Conservation (phyloP, 768 basidiomycete genomes). For the Rhizopogon vinicolor region DNA sequence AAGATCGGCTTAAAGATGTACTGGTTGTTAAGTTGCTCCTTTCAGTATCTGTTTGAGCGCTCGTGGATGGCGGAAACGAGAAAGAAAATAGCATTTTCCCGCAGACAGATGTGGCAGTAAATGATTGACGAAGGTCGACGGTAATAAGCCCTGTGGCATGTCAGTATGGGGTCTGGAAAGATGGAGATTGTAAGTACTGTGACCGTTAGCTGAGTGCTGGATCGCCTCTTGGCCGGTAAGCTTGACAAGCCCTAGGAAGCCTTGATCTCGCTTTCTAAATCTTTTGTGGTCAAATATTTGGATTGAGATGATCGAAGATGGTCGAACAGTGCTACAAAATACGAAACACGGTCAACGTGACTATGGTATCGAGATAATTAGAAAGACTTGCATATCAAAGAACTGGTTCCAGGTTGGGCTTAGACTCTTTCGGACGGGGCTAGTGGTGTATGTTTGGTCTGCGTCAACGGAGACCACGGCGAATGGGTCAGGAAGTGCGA, state of each 20-base stretch:
- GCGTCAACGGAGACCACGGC: constrained; percentile 85
- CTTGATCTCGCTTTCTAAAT: constrained; percentile 86
- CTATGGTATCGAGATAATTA: constrained; percentile 8
- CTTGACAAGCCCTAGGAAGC: constrained; percentile 57
- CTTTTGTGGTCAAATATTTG: constrained; percentile 91
- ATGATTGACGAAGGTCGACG: constrained; percentile 43
- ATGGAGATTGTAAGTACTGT: constrained; percentile 31
- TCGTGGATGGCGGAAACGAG: constrained; percentile 39
- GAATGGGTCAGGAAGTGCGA: constrained; percentile 84
- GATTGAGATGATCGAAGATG: constrained; percentile 71
- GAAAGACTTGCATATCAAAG: constrained; percentile 69
- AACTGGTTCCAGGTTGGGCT: constrained; percentile 81
- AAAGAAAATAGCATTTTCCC: constrained; percentile 75
- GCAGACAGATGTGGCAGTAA: constrained; percentile 49
- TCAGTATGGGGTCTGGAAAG: neutral
- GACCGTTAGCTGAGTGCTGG: constrained; percentile 39
- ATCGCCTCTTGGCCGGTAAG: constrained; percentile 53
- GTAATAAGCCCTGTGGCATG: constrained; percentile 56
- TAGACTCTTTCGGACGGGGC: constrained; percentile 61
- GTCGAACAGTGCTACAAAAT: constrained; percentile 54
- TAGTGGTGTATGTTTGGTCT: constrained; percentile 76
- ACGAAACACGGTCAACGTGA: neutral
- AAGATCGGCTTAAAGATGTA: constrained; percentile 6
- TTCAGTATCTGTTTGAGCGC: constrained; percentile 15
- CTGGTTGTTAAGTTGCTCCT: constrained; percentile 10